Evolutionary conservation across 352 stramenopile species (phyloP).

Genomic region (Globisporangium parvum): DNA sequence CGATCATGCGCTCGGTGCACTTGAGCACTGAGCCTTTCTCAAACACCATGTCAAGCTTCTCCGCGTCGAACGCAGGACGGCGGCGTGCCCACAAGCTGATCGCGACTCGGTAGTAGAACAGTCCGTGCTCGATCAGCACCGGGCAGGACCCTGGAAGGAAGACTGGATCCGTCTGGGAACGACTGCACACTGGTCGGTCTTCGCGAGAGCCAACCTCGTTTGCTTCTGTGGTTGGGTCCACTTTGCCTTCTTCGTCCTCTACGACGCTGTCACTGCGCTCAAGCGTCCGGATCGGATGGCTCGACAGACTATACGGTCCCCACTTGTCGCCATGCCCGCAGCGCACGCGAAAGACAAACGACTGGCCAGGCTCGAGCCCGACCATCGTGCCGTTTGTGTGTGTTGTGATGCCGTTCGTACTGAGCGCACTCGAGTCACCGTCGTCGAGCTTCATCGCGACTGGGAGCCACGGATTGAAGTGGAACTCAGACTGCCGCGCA

Average conservation of each 20-base stretch:
- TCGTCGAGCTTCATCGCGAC: constrained; percentile 45
- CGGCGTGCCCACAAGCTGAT: constrained; percentile 41
- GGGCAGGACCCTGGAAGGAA: constrained; percentile 64
- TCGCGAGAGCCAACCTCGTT: background rate
- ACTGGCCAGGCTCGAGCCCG: constrained; percentile 44
- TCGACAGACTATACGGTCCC: constrained; percentile 65
- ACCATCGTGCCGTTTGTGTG: constrained; percentile 64
- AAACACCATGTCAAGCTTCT: constrained; percentile 46
- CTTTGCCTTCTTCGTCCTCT: background rate
- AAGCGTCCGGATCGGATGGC: constrained; percentile 44
- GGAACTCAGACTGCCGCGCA: constrained; percentile 49
- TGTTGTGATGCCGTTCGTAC: constrained; percentile 34
- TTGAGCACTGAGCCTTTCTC: constrained; percentile 49
- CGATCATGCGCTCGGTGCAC: constrained; percentile 45
- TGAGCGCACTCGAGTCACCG: constrained; percentile 24
- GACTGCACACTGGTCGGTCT: background rate
- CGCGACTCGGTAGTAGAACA: constrained; percentile 64
- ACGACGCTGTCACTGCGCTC: constrained; percentile 18
- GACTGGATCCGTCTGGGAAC: constrained; percentile 10
- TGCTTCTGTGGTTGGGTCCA: background rate
- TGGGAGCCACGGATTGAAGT: constrained; percentile 49
- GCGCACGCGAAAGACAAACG: constrained; percentile 58
- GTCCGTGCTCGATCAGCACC: constrained; percentile 45
- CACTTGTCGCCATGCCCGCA: constrained; percentile 50
- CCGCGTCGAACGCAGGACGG: constrained; percentile 37